phyloP scores from a whole-genome alignment of 2,329 filamentous ascomycete species.

The Sporothrix euskadiensis region DNA sequence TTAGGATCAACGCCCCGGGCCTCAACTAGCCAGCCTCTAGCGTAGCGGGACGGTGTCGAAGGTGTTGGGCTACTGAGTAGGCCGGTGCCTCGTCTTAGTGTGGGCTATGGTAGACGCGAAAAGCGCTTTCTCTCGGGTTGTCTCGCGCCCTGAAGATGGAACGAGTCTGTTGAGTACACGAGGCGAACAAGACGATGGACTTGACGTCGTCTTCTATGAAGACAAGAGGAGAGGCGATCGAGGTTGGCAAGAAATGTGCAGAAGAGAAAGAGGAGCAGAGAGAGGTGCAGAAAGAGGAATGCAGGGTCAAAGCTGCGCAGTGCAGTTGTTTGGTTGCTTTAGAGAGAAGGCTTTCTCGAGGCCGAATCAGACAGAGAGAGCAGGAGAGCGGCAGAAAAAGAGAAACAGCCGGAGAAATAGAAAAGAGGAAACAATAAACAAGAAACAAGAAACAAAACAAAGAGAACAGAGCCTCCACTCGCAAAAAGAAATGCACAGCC shows the following conservation, averaged over 20 bases:
- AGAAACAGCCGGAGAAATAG: neutral
- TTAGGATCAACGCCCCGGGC: conserved; percentile 14
- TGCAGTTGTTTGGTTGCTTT: neutral
- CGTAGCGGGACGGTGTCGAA: conserved; percentile 18
- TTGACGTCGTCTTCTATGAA: neutral
- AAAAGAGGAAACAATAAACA: conserved; percentile 13
- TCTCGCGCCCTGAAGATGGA: neutral
- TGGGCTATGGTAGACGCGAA: neutral
- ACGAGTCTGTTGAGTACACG: conserved; percentile 9
- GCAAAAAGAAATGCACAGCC: conserved; percentile 13
- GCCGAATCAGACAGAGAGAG: neutral
- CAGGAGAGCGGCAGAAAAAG: neutral
- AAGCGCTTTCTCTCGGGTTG: neutral
- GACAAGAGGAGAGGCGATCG: neutral
- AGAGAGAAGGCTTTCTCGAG: neutral
- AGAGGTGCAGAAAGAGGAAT: neutral
- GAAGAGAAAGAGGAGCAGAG: neutral
- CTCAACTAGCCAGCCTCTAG: conserved; percentile 8
- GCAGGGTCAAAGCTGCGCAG: conserved; percentile 10
- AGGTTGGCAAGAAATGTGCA: neutral
- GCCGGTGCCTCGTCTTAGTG: conserved; percentile 1
- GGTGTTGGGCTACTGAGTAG: neutral
- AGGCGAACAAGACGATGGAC: neutral
- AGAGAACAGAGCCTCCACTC: neutral
- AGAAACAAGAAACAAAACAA: conserved; percentile 17